Percentiles rank a stretch among this genome's conserved stretches.
Conservation (phyloP, 2,329 filamentous ascomycete species). For the Fusarium caatingaense region DNA sequence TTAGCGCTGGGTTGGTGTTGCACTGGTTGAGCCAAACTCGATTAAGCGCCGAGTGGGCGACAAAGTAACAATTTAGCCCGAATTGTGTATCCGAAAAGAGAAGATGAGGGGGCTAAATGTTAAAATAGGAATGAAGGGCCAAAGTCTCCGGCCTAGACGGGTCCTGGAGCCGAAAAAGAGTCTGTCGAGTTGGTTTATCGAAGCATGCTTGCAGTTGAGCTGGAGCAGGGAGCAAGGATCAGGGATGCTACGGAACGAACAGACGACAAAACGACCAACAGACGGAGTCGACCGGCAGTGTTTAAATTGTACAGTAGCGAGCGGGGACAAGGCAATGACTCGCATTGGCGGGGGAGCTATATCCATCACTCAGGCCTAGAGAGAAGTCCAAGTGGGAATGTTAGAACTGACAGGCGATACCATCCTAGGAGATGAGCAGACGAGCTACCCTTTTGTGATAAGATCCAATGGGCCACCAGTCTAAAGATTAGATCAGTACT, state of each 20-base stretch:
- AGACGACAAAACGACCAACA: constrained; percentile 28
- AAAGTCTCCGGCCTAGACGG: constrained; percentile 31
- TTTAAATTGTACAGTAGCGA: constrained; percentile 17
- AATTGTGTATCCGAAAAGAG: constrained; percentile 26
- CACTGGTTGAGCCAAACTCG: constrained; percentile 34
- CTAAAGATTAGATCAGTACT: constrained; percentile 2
- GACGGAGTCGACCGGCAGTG: constrained; percentile 37
- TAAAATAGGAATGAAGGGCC: constrained; percentile 20
- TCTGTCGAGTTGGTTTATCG: not conserved
- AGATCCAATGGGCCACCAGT: not conserved
- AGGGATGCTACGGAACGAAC: constrained; percentile 28
- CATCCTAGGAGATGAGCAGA: constrained; percentile 14
- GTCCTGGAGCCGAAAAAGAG: constrained; percentile 10
- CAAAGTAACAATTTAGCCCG: constrained; percentile 46
- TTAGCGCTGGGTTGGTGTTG: constrained; percentile 43
- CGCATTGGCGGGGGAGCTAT: constrained; percentile 44
- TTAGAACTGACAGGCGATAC: constrained; percentile 18
- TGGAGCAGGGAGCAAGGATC: constrained; percentile 35
- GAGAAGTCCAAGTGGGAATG: constrained; percentile 18
- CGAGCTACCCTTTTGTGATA: constrained; percentile 4
- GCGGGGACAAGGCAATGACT: constrained; percentile 42
- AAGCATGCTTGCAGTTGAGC: not conserved
- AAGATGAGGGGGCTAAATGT: constrained; percentile 24
- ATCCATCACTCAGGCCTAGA: constrained; percentile 30
- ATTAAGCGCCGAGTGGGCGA: constrained; percentile 39